These are phyloP conservation scores for Fusarium nelsonii DNA, from an alignment of 2,329 filamentous ascomycete genomes.

Conservation along the genomic window DNA sequence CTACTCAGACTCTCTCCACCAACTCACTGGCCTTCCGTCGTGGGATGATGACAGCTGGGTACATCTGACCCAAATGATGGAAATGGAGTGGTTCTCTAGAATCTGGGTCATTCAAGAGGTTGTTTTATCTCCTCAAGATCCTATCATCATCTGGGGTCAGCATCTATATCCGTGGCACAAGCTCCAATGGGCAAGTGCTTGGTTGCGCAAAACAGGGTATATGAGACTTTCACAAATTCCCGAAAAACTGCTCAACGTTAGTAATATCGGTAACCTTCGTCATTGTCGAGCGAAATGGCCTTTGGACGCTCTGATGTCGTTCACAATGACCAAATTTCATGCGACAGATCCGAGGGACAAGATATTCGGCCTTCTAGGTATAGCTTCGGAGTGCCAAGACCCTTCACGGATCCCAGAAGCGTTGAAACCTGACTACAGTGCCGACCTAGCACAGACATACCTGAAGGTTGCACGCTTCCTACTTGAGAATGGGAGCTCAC, in stretches of 20 bases:
- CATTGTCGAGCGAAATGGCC: not conserved
- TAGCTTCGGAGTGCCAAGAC: not conserved
- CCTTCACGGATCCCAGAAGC: not conserved
- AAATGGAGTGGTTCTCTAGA: not conserved
- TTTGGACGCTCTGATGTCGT: slow-evolving; percentile 10
- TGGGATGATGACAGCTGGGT: not conserved
- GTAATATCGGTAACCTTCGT: not conserved
- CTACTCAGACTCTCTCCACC: not conserved
- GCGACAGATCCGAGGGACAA: slow-evolving; percentile 9
- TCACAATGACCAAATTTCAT: slow-evolving; percentile 7
- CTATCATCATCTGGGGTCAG: not conserved
- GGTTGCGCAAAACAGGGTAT: not conserved
- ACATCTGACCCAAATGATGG: not conserved
- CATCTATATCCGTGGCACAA: not conserved
- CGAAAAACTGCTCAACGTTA: not conserved
- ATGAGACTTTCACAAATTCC: not conserved
- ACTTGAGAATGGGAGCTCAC: not conserved
- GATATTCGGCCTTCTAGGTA: not conserved
- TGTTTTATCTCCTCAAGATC: not conserved
- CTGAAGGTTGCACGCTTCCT: not conserved
- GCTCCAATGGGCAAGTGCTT: not conserved
- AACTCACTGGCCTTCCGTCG: not conserved
- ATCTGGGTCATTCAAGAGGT: slow-evolving; percentile 4
- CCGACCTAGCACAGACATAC: not conserved
- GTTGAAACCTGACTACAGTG: slow-evolving; percentile 1